Evolutionary conservation across 495 filamentous ascomycete genomes (phyloP), one percentile per base, ranked within the genome.

Genomic region (Acidiella bohemica): DNA sequence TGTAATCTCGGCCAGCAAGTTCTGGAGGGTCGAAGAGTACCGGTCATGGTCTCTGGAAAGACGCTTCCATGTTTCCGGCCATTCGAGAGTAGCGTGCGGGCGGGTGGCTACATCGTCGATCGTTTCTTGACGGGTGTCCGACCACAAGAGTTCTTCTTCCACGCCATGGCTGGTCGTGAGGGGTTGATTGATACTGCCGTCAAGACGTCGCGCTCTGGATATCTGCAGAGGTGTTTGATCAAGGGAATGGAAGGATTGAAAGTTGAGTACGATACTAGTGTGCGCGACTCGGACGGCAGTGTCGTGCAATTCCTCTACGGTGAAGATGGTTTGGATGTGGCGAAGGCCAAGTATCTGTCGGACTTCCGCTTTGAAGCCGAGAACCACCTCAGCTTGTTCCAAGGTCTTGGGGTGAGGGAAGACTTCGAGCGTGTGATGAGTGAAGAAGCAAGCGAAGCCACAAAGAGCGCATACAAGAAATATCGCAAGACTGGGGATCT

Each of bases 101-200:
- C 92, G 23, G 92, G 90, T 47, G 92, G 92, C 21, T 99, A 94
- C 58, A 79, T 99, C 38, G 79, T 79, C 23, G 78, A 93, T 59
- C 86, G 92, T 57, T 99, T 96, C 72, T 83, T 99, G 72, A 96
- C 92, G 12, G 92, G 92, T 39, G 82, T 99, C 42, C 77, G 88
- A 41, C 92, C 92, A 19, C 92, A 99, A 57, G 92, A 96, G 58
- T 96, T 92, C 60, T 99, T 84, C 62, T 99, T 99, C 72, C 92
- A 99, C 73, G 83, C 88, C 56, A 99, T 99, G 92, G 88, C 88
- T 51, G 92, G 92, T 56, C 76, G 92, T 61, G 92, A 99, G 67
- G 92, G 92, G 67, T 67, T 99, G 51, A 96, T 99, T 62, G 92
- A 99, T 72, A 99, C 92, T 28, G 92, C 92, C 41, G 92, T 99